Evolutionary conservation across 345 rosid genomes (phyloP).

Genomic region (Salix arbutifolia): DNA sequence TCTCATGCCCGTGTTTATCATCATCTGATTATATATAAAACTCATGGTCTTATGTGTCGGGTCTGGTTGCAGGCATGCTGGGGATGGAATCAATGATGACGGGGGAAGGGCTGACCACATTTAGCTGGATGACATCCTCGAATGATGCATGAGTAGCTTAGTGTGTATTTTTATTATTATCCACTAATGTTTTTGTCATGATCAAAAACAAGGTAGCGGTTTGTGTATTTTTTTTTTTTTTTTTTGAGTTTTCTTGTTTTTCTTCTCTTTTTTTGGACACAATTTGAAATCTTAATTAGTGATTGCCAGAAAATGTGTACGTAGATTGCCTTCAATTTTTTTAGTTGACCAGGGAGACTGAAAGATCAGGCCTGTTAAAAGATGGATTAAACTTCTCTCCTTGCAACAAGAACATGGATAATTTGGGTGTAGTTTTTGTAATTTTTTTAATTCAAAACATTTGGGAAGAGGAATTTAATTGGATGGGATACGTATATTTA

Average conservation of each 20-base stretch:
- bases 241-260: constrained; percentile 24
- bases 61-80: constrained; percentile 62
- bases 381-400: background rate
- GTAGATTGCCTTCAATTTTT: background rate
- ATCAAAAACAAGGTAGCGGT: constrained; percentile 17
- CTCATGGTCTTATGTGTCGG: background rate
- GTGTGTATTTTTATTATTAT: constrained; percentile 25
- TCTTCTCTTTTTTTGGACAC: constrained; percentile 11
- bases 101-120: constrained; percentile 50
- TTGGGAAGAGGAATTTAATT: too few species aligned
- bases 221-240: constrained; percentile 10
- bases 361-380: background rate
- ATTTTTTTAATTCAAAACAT: too few species aligned
- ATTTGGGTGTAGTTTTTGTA: background rate
- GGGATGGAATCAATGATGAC: constrained; percentile 63
- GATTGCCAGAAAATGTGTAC: background rate
- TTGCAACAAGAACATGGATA: background rate
- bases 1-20: background rate
- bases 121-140: constrained; percentile 24
- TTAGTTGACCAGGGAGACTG: background rate
- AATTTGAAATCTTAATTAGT: background rate
- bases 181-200: constrained; percentile 10
- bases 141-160: constrained; percentile 24
- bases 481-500: too few species aligned
- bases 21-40: background rate